Base-by-base conservation (phyloP, 169 alveolate genomes). In the Cryptosporidium bovis region DNA sequence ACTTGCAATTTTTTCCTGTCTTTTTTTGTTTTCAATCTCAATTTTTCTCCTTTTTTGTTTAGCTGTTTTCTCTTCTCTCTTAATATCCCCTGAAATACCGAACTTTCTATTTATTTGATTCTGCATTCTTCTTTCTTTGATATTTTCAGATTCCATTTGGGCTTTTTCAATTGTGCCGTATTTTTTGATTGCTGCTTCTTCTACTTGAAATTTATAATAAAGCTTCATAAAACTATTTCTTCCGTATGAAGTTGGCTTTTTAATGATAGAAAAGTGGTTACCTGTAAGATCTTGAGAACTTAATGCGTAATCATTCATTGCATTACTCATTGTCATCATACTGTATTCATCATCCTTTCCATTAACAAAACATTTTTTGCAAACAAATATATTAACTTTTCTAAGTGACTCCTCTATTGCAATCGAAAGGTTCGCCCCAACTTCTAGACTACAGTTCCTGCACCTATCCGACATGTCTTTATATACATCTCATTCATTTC, bases 151-250 rank as follows among this genome's bases (percentile, higher is more conserved):
- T 53, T 77, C 87, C 5, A 66, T 60, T 16, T 58, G 13, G 20
- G 87, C 87, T 13, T 77, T 51, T 24, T 77, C 71, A 44, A 77
- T 62, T 12, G 77, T 77, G 16, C 87, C 87, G 29, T 77, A 50
- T n/a, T 36, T 24, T 24, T 12, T 77, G 1, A 46, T 60, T 24
- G 87, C 87, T 29, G 64, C 64, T 16, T 77, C 87, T 50, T 77
- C 87, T 12, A 77, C 87, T 66, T 77, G 87, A 44, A 77, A 77
- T 60, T 62, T 77, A 50, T 77, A 77, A 27, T 77, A 77, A 3
- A 77, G 55, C 87, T 77, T 77, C 87, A 77, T 77, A 44, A 58
- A 77, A n/a, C 71, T 77, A n/a, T 77, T 77, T 18, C 34, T 77
- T 2, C 87, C 71, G 36, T 77, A 62, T 7, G 87, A 62, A 60